Evolutionary conservation across 106 monocot genomes (phyloP).

Genomic region (Gastrodia elata): DNA sequence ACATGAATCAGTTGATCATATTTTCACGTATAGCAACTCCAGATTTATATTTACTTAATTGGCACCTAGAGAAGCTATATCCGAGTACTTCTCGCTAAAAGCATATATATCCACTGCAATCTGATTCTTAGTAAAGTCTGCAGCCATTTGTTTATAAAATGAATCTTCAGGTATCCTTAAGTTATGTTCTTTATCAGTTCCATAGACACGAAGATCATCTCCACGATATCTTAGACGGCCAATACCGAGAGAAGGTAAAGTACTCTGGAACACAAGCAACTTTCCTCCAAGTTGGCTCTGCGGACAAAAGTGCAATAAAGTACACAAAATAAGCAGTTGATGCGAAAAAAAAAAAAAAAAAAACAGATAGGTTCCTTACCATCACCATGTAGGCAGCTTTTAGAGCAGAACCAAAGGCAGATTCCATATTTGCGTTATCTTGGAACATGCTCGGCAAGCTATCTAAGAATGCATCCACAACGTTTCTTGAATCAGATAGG

Average conservation of each 20-base stretch:
- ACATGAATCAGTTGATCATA: neutral
- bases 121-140: slow-evolving; percentile 90
- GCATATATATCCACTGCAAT: slow-evolving; percentile 80
- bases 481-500: slow-evolving; percentile 83
- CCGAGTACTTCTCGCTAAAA: slow-evolving; percentile 72
- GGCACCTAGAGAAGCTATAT: slow-evolving; percentile 92
- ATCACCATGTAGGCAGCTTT: slow-evolving; percentile 95
- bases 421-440: slow-evolving; percentile 79
- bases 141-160: slow-evolving; percentile 99
- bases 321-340: neutral
- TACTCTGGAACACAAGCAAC: slow-evolving; percentile 73
- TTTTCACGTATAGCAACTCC: neutral
- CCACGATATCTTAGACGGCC: slow-evolving; percentile 81
- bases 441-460: slow-evolving; percentile 89
- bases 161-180: slow-evolving; percentile 82
- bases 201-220: slow-evolving; percentile 80
- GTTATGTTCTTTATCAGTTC: slow-evolving; percentile 80
- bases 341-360: neutral
- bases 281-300: slow-evolving; percentile 97
- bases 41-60: slow-evolving; percentile 9
- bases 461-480: slow-evolving; percentile 84
- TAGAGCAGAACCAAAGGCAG: slow-evolving; percentile 90
- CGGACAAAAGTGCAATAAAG: slow-evolving; percentile 8
- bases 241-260: slow-evolving; percentile 86
- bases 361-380: slow-evolving; percentile 53